Evolutionary conservation across 345 rosid genomes (phyloP).

Genomic region (Boechera divaricarpa): DNA sequence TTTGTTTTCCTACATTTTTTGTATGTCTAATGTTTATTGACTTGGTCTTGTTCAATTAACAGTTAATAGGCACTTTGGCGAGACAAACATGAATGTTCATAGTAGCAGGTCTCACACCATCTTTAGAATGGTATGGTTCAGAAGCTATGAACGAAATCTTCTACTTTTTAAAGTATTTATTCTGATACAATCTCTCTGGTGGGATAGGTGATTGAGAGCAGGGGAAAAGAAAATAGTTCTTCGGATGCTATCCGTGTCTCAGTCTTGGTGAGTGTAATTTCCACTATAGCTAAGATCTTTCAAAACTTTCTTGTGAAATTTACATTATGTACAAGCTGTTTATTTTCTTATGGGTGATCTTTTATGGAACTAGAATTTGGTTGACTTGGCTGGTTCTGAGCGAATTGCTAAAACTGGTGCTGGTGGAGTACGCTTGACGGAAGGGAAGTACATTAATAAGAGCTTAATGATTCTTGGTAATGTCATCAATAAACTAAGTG

Average conservation of each 20-base stretch:
- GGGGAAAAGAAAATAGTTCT: conserved; percentile 56
- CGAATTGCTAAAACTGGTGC: conserved; percentile 94
- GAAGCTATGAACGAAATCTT: conserved; percentile 1
- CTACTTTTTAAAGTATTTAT: neutral
- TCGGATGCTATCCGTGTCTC: conserved; percentile 87
- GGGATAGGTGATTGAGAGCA: conserved; percentile 89
- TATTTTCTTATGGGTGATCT: neutral
- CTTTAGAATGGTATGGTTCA: conserved; percentile 80
- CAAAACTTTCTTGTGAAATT: conserved; percentile 19
- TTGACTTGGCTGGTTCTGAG: conserved; percentile 96
- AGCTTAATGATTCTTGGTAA: conserved; percentile 97
- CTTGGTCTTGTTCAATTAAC: conserved; percentile 22
- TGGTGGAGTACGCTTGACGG: conserved; percentile 88
- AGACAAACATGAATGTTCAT: conserved; percentile 93
- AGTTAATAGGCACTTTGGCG: conserved; percentile 94
- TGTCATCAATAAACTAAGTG: conserved; percentile 93
- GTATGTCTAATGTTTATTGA: neutral
- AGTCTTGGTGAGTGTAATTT: conserved; percentile 65
- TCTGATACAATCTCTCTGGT: conserved; percentile 19
- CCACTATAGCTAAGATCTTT: neutral
- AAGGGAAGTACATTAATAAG: conserved; percentile 94
- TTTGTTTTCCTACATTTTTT: neutral
- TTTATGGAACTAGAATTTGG: conserved; percentile 69
- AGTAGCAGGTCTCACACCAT: conserved; percentile 99
- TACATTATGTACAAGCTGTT: conserved; percentile 1